Conservation (phyloP, 1,284 basidiomycete genomes). For the Ceratobasidium sp. region DNA sequence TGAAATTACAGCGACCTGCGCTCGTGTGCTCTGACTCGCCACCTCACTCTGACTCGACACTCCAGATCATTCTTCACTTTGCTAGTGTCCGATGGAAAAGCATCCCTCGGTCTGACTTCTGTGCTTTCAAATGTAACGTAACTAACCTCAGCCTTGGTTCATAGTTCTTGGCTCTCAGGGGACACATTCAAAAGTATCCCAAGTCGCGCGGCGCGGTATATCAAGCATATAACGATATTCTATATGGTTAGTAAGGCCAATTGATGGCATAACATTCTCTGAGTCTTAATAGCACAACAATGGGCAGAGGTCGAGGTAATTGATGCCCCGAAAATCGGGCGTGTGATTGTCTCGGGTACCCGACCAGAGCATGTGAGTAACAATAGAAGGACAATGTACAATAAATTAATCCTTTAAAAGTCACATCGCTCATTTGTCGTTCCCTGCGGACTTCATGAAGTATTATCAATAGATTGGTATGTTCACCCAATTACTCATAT, state of each 20-base stretch:
- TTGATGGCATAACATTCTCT: constrained; percentile 16
- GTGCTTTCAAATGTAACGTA: background rate
- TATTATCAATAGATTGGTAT: constrained; percentile 60
- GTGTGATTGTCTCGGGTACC: constrained; percentile 66
- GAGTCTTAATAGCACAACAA: constrained; percentile 61
- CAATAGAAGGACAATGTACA: background rate
- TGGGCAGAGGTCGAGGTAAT: constrained; percentile 68
- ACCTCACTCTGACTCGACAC: constrained; percentile 28
- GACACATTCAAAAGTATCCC: constrained; percentile 60
- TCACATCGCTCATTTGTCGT: constrained; percentile 59
- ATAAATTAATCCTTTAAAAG: constrained; percentile 46
- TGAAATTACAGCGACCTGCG: constrained; percentile 10
- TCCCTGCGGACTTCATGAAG: constrained; percentile 70
- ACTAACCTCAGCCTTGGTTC: background rate
- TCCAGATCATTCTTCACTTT: background rate
- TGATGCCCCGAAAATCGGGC: constrained; percentile 61
- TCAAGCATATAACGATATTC: constrained; percentile 66
- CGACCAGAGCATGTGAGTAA: constrained; percentile 60
- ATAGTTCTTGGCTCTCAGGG: constrained; percentile 46
- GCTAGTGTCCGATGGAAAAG: constrained; percentile 35
- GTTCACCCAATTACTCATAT: background rate
- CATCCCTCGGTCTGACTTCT: constrained; percentile 41
- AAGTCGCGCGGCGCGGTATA: constrained; percentile 58
- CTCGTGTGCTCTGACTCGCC: background rate
- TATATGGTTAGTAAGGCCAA: constrained; percentile 53